phyloP scores from a whole-genome alignment of 2,329 filamentous ascomycete species.

The Cladosporium colombiae region DNA sequence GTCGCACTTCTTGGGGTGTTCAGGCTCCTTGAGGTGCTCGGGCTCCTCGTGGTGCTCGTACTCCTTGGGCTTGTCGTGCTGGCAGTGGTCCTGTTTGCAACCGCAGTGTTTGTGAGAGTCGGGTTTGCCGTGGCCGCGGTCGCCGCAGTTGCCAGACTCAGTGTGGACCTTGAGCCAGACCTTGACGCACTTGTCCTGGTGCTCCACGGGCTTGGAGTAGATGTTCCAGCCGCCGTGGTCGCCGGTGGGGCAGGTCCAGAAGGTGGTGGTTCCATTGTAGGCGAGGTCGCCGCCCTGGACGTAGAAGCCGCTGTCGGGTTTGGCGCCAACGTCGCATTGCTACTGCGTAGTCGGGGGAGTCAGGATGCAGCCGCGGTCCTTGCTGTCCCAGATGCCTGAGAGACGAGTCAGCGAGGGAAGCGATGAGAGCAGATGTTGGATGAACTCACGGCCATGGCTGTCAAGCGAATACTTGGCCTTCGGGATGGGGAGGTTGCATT shows the following conservation, averaged over 20 bases:
- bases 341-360: slow-evolving; percentile 61
- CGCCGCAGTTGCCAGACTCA: slow-evolving; percentile 4
- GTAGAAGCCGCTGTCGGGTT: slow-evolving; percentile 56
- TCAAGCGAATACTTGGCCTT: slow-evolving; percentile 57
- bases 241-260: slow-evolving; percentile 63
- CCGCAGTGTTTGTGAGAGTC: not conserved
- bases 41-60: not conserved
- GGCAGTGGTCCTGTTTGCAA: not conserved
- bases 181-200: slow-evolving; percentile 52
- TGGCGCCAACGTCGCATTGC: slow-evolving; percentile 60
- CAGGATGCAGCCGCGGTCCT: slow-evolving; percentile 63
- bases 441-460: slow-evolving; percentile 45
- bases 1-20: slow-evolving; percentile 1
- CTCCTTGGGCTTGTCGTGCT: not conserved
- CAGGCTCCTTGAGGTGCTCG: not conserved
- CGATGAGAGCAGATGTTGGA: not conserved
- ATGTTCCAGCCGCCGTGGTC: slow-evolving; percentile 55
- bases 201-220: slow-evolving; percentile 47
- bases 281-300: slow-evolving; percentile 57
- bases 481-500: slow-evolving; percentile 40
- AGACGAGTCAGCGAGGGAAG: not conserved
- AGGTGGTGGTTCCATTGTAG: slow-evolving; percentile 51
- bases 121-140: not conserved
- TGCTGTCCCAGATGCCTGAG: slow-evolving; percentile 53
- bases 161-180: slow-evolving; percentile 34